Evolutionary conservation across 2,329 filamentous ascomycete species (phyloP).

Genomic region (Penicillium sp.): DNA sequence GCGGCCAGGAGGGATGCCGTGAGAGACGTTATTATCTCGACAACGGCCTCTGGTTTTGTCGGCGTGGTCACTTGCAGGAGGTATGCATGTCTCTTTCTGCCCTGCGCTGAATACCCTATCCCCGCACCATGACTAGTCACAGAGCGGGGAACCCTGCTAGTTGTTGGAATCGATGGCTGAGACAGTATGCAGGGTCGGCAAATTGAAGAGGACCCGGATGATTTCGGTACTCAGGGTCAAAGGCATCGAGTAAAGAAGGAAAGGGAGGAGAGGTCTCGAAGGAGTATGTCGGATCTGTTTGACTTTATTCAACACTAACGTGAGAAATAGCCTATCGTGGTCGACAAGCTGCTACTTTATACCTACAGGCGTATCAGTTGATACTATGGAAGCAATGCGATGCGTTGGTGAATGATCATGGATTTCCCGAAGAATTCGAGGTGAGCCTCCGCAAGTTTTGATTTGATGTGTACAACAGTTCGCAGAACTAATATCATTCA

Average conservation of each 20-base stretch:
- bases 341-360: slow-evolving; percentile 69
- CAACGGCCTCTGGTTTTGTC: slow-evolving; percentile 74
- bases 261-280: slow-evolving; percentile 51
- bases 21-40: slow-evolving; percentile 70
- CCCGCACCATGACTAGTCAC: slow-evolving; percentile 1
- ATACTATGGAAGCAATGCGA: slow-evolving; percentile 77
- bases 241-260: slow-evolving; percentile 56
- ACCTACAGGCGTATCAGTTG: slow-evolving; percentile 79
- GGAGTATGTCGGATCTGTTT: slow-evolving; percentile 36
- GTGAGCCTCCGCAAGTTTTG: slow-evolving; percentile 33
- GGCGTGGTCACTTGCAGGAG: slow-evolving; percentile 76
- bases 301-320: slow-evolving; percentile 32
- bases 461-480: not conserved
- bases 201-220: slow-evolving; percentile 63
- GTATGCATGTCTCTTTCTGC: slow-evolving; percentile 43
- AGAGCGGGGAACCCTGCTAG: not conserved
- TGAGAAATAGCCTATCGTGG: slow-evolving; percentile 53
- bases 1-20: slow-evolving; percentile 64
- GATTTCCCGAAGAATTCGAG: slow-evolving; percentile 71
- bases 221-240: slow-evolving; percentile 62
- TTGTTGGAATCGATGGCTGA: not conserved
- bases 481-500: slow-evolving; percentile 21
- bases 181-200: slow-evolving; percentile 36
- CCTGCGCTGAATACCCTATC: slow-evolving; percentile 5
- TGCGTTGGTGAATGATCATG: slow-evolving; percentile 67